Evolutionary conservation across 805 yeast species (phyloP), one percentile per base, ranked within the genome.

Genomic region (Pichia californica): DNA sequence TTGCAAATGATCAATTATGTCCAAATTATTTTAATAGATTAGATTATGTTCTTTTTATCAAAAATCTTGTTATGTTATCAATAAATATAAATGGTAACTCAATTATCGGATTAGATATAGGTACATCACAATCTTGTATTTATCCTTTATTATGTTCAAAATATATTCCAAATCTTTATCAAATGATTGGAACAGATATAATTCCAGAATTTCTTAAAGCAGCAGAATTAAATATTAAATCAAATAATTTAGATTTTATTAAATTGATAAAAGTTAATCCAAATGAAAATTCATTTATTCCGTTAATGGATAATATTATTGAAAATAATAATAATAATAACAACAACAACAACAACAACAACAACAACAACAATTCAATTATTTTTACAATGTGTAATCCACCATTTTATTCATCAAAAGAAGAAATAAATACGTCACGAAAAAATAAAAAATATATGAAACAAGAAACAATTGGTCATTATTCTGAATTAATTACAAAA

Each of bases 331-430:
- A n/a, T n/a, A n/a, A n/a, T n/a, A n/a, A n/a, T n/a, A n/a, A n/a
- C n/a, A n/a, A n/a, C n/a, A n/a, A n/a, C n/a, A n/a, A n/a, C n/a
- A n/a, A n/a, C n/a, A n/a, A n/a, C n/a, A n/a, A n/a, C n/a, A n/a
- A n/a, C n/a, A n/a, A n/a, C n/a, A n/a, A n/a, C n/a, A n/a, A n/a
- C n/a, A n/a, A n/a, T 9, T n/a, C 34, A 46, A 44, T 27, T 1
- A 53, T 52, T 7, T 65, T 73, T 44, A 59, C 66, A 6, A 62
- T 76, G 53, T 74, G 80, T 52, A 75, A 75, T 50, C 81, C 81
- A 3, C 81, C 81, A 2, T 75, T 75, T 49, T 75, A 73, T 51
- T 43, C 50, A 3, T 62, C 71, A 0, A 10, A 21, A 0, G 57
- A 52, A 1, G 77, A 72, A 35, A 46, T 70, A 52, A 54, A 55